Evolutionary conservation across 331 rosid species (phyloP), one percentile per base, ranked within the genome.

Genomic region (Malus hybrid): DNA sequence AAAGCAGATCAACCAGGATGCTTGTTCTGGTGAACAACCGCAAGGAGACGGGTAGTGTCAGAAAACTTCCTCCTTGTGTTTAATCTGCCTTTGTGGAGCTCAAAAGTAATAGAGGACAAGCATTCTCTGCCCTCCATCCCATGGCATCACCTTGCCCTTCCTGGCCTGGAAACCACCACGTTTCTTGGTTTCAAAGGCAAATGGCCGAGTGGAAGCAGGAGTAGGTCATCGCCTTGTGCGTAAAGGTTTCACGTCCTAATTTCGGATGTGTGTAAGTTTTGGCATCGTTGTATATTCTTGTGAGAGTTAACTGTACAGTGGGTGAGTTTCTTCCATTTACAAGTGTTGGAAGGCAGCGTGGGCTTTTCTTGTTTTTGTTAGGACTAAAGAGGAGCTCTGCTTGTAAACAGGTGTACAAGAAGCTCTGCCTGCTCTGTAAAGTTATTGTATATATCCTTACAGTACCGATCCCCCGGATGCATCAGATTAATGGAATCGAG

Each of bases 231-330:
- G 82, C 82, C 80, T 69, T 75, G 52, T 72, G 44, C 20, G 50
- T 70, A 81, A 75, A 78, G 75, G 75, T 42, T 78, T 66, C 63
- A 52, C 76, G 58, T 68, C 79, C 73, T 73, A 81, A 78, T 77
- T 66, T 74, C 81, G 70, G 74, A 74, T 33, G 82, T 76, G 81
- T 33, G 82, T 76, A 72, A 71, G 85, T 86, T 81, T 89, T 89
- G 90, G 72, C 66, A 29, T 61, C 90, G 87, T 81, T 88, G 96
- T 88, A 90, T 81, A 86, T 91, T 89, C 86, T 52, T 83, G 66
- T 82, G 86, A 86, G 87, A 78, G 81, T 79, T 50, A 83, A 85
- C 73, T 92, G 96, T 92, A 92, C 84, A 90, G 93, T 87, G 93
- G 77, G 87, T 75, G 96, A 80, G 86, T 87, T 78, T 76, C 56